phyloP scores from a whole-genome alignment of 352 stramenopile genomes.

The Pythium monospermum region DNA sequence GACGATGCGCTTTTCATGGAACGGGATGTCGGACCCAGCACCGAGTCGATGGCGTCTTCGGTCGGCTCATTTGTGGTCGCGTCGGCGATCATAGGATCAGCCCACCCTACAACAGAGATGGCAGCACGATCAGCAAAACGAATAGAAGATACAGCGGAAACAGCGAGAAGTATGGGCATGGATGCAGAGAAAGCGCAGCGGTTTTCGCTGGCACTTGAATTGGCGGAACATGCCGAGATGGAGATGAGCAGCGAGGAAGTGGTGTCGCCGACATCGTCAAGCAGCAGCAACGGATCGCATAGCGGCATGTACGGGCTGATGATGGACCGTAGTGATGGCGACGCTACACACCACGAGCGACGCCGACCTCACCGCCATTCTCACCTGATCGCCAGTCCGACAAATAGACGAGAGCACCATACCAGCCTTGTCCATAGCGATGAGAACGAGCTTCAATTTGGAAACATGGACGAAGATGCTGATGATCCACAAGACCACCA shows the following conservation, averaged over 20 bases:
- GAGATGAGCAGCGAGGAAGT: slow-evolving; percentile 11
- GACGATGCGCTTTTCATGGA: slow-evolving; percentile 23
- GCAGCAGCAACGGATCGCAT: slow-evolving; percentile 26
- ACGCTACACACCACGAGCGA: slow-evolving; percentile 2
- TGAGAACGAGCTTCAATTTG: slow-evolving; percentile 27
- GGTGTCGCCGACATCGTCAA: slow-evolving; percentile 27
- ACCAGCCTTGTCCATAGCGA: slow-evolving; percentile 12
- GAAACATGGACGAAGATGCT: slow-evolving; percentile 19
- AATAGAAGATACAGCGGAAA: no score
- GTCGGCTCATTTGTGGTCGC: slow-evolving; percentile 22
- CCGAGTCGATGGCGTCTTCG: slow-evolving; percentile 14
- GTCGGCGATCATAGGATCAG: neutral
- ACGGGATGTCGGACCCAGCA: neutral
- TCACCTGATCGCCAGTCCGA: no score
- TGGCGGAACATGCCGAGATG: neutral
- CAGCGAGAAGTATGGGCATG: neutral
- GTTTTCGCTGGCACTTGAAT: neutral
- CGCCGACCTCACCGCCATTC: no score
- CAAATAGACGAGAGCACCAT: no score
- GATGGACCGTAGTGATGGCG: no score
- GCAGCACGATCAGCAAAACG: neutral
- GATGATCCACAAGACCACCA: no score
- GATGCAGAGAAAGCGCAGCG: slow-evolving; percentile 1
- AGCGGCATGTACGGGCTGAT: slow-evolving; percentile 6
- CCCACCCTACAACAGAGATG: no score